Base-by-base conservation (phyloP, 1,139 yeast genomes). In the Zhuliangozyma blackwelliae region DNA sequence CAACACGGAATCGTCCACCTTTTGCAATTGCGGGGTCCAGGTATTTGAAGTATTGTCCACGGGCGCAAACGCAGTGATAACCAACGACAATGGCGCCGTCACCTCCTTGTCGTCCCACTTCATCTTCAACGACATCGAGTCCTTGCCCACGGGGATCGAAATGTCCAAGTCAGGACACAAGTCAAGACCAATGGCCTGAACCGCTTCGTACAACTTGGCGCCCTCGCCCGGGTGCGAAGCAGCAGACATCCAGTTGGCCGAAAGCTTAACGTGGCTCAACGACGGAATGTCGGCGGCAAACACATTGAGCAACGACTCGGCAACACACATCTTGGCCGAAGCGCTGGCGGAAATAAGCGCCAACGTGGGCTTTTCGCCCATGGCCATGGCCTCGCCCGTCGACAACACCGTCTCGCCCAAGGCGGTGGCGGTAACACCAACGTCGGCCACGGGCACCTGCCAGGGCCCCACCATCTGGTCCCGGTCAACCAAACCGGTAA, bases 391-490 rank as follows among this genome's bases (percentile, higher is more conserved):
- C 67, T 94, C 98, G 71, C 99, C 99, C 20, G 95, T 83, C 9
- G 66, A 51, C 43, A 82, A 63, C 36, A 85, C 64, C 7, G 73
- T 69, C 37, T 80, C 84, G 50, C 95, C 97, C 38, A 88, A 74
- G 2, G 97, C 86, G 0, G 97, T 83, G 42, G 87, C 83, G 13
- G 98, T 90, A 38, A 92, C 97, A 62, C 96, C 98, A 40, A 89
- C 97, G 60, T 94, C 97, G n/a, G 98, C 94, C 20, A 94, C 98
- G 31, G 99, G 98, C 5, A 85, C 90, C 72, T 94, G 99, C 97
- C 98, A 94, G 55, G 98, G 98, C 32, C 99, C 99, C 43, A 94
- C 97, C 84, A 90, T 84, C 68, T 94, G 99, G 59, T 94, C 99
- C 59, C 98, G 82, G 54, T 95, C 97, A 45, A 92, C 86, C 50